These are phyloP conservation scores for Microbotryum scabiosae DNA, from an alignment of 1,284 basidiomycete genomes.

Conservation along the genomic window DNA sequence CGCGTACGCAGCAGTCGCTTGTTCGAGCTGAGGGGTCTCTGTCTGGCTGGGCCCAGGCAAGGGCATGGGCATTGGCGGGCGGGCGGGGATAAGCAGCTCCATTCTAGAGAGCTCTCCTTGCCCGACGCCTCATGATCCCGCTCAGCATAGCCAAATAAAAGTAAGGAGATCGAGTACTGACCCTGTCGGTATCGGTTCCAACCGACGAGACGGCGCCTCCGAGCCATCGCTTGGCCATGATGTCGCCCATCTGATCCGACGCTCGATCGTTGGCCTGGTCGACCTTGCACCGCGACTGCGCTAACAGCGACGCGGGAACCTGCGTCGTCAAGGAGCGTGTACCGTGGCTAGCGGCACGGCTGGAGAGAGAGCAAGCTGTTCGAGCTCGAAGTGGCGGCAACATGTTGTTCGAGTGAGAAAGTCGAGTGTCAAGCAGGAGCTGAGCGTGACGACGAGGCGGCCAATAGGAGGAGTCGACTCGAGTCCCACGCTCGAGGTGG, in stretches of 20 bases:
- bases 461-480: background rate
- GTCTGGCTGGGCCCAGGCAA: background rate
- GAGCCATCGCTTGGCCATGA: conserved; percentile 29
- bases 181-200: conserved; percentile 28
- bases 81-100: background rate
- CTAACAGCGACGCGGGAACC: conserved; percentile 17
- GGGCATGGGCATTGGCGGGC: background rate
- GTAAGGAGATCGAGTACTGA: conserved; percentile 1
- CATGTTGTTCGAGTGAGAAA: background rate
- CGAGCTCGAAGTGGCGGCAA: background rate
- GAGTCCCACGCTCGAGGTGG: too few species aligned
- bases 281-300: conserved; percentile 19
- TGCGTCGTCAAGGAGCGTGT: conserved; percentile 1
- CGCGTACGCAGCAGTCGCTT: too few species aligned
- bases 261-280: conserved; percentile 15
- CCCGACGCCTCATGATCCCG: background rate
- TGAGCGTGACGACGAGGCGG: background rate
- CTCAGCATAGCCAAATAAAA: background rate
- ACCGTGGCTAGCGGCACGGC: background rate
- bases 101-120: background rate
- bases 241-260: conserved; percentile 27
- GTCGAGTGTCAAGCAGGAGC: background rate
- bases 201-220: conserved; percentile 16
- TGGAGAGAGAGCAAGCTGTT: background rate
- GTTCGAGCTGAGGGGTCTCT: background rate